Conservation (phyloP, 1,284 basidiomycete genomes). For the Ganoderma boninense region DNA sequence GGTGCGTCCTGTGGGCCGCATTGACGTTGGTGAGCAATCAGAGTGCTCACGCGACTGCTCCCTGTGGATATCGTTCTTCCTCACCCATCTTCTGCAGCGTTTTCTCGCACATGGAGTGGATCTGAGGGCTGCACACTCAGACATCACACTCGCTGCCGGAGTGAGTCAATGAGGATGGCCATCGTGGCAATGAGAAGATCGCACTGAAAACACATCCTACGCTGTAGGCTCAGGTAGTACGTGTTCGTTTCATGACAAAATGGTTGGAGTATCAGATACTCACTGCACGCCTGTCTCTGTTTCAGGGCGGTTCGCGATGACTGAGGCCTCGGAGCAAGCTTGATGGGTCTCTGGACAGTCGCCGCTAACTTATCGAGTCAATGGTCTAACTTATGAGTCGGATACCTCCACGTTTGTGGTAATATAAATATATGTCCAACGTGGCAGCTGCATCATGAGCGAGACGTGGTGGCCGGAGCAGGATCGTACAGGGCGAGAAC, state of each 20-base stretch:
- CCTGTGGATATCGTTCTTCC: constrained; percentile 45
- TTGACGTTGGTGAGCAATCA: not conserved
- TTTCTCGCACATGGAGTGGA: constrained; percentile 55
- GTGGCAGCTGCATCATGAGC: not conserved
- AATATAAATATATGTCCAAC: not conserved
- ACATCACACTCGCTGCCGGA: constrained; percentile 23
- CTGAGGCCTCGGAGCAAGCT: constrained; percentile 27
- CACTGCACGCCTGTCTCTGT: not conserved
- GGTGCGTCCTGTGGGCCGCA: constrained; percentile 35
- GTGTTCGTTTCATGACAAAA: not conserved
- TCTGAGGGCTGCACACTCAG: constrained; percentile 20
- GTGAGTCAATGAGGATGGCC: constrained; percentile 29
- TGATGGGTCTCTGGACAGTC: constrained; percentile 1
- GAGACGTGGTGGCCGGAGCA: not conserved
- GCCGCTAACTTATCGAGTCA: not conserved
- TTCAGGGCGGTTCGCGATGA: constrained; percentile 40
- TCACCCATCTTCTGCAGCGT: constrained; percentile 53
- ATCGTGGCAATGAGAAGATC: constrained; percentile 29
- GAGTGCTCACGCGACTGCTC: not conserved
- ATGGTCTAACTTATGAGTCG: not conserved
- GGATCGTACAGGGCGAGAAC: not conserved
- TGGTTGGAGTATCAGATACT: not conserved
- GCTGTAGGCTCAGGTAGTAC: constrained; percentile 26
- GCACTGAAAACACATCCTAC: constrained; percentile 30
- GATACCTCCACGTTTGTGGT: not conserved